Conservation (phyloP, 345 rosid genomes). For the Linum trigynum region DNA sequence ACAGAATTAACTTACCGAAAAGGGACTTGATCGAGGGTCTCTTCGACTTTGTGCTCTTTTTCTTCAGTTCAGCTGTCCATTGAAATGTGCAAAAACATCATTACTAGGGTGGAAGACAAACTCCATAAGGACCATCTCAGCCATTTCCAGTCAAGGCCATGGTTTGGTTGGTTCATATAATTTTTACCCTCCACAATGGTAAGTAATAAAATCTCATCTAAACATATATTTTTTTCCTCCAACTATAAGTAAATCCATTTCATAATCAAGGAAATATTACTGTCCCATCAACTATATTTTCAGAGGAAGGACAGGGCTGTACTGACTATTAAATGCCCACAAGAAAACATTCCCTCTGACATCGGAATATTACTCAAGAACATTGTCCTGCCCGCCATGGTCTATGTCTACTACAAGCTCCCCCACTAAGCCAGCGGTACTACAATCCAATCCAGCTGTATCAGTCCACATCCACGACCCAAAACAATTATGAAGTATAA, state of each 20-base stretch:
- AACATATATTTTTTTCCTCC: not conserved
- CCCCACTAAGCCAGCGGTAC: not conserved
- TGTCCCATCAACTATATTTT: too few relatives aligned
- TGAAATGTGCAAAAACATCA: not conserved
- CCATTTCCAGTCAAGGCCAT: not conserved
- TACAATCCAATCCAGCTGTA: not conserved
- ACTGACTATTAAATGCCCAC: not conserved
- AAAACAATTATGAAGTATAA: not conserved
- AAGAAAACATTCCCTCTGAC: not conserved
- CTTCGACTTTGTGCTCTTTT: conserved; percentile 24
- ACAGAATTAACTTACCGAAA: conserved; percentile 16
- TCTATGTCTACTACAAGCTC: not conserved
- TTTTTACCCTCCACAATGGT: conserved; percentile 3
- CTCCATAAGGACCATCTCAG: not conserved
- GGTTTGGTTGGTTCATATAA: not conserved
- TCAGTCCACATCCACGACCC: not conserved
- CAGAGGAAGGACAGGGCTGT: not conserved
- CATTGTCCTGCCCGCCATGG: not conserved
- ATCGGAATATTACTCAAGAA: not conserved
- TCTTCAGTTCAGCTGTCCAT: conserved; percentile 22
- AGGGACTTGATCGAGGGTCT: conserved; percentile 28
- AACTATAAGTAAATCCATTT: too few relatives aligned
- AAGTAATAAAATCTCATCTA: not conserved
- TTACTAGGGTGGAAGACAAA: not conserved
- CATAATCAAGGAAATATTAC: not conserved